Evolutionary conservation across 2,329 filamentous ascomycete species (phyloP), one percentile per base, ranked within the genome.

Genomic region (Sodiomyces alkalinus): DNA sequence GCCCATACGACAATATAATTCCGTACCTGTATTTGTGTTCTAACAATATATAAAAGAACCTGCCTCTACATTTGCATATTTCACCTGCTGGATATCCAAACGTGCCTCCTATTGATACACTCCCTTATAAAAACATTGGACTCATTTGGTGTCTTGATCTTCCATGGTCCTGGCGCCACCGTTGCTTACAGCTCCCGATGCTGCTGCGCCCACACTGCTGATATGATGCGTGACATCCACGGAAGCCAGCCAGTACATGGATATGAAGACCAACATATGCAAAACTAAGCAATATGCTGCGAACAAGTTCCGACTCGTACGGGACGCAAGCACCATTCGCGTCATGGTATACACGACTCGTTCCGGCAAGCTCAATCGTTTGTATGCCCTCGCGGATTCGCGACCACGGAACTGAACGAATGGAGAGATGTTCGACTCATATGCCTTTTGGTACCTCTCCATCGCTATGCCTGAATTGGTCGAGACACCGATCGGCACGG

Each of bases 361-460:
- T 53, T 98, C 90, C 0, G 86, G 85, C 7, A 94, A 58, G 43
- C 77, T 87, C 85, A 98, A 92, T 22, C 86, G 74, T 45, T 85
- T 83, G 52, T 93, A 86, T 2, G 87, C 90, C 26, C 92, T 67
- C 6, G 83, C 78, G 20, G 80, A 86, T 56, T 98, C 92, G 28
- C 87, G 72, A n/a, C 87, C 86, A 24, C 87, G 68, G 58, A 98
- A 98, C 3, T 85, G 85, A 16, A 87, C 86, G 50, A 98, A 98
- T 0, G 90, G 90, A 8, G 85, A 93, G 27, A 98, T 78, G 45
- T 90, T 92, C 22, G 80, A 81, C 56, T 98, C 90, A 56, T 98
- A 98, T 8, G 85, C 82, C 33, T 83, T 78, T 35, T 80, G 73
- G 53, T 98, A 98, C 26, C 85, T 72, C 51, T 93, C 83, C 30